phyloP scores from a whole-genome alignment of 2,329 filamentous ascomycete species.

The Alternaria arbusti region DNA sequence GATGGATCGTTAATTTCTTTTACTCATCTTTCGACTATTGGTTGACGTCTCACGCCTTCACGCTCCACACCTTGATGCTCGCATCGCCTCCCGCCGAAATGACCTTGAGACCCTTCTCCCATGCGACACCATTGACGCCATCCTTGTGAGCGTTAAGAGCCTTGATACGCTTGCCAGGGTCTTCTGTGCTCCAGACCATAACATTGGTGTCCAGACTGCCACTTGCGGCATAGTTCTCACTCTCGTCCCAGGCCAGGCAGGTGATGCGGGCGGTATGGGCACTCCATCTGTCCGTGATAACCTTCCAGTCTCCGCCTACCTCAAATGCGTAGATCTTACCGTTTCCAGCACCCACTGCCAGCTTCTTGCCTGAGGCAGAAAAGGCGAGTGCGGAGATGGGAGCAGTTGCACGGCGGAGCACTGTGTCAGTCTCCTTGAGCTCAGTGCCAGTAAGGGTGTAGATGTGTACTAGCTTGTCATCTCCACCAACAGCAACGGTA shows the following conservation, averaged over 20 bases:
- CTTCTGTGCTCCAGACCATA: constrained; percentile 85
- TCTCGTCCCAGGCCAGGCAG: constrained; percentile 75
- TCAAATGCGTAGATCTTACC: constrained; percentile 88
- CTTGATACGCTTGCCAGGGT: constrained; percentile 85
- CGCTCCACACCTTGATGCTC: constrained; percentile 84
- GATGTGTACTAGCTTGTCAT: constrained; percentile 76
- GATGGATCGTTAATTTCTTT: background rate
- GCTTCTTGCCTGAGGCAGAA: constrained; percentile 74
- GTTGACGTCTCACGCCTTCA: constrained; percentile 28
- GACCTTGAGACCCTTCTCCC: constrained; percentile 71
- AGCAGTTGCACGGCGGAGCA: constrained; percentile 72
- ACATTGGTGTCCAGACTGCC: constrained; percentile 90
- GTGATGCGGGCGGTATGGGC: constrained; percentile 74
- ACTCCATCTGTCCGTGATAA: constrained; percentile 81
- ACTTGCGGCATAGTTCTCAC: constrained; percentile 79
- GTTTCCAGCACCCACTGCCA: constrained; percentile 82
- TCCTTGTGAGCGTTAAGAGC: constrained; percentile 92
- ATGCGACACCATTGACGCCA: constrained; percentile 86
- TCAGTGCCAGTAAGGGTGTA: constrained; percentile 69
- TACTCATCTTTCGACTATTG: background rate
- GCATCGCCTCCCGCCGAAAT: constrained; percentile 86
- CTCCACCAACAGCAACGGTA: constrained; percentile 76
- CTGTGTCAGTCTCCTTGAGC: constrained; percentile 58
- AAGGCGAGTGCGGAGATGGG: constrained; percentile 83
- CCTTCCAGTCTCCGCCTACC: constrained; percentile 65